Evolutionary conservation across 2,329 filamentous ascomycete species (phyloP).

Genomic region (Thielaviopsis ethacetica): DNA sequence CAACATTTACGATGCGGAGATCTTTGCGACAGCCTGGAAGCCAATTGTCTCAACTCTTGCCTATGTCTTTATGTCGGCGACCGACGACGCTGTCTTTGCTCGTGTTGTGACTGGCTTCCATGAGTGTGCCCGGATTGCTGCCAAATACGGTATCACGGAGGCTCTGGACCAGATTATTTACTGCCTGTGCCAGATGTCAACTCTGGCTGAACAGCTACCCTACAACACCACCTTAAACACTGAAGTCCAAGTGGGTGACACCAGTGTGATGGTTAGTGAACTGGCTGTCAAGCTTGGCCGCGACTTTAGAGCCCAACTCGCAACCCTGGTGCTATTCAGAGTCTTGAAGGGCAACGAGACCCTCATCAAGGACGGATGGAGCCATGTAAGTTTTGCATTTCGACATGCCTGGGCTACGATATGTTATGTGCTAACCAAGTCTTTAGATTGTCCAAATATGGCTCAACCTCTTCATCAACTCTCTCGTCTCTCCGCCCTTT

Average conservation of each 20-base stretch:
- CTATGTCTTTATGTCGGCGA: conserved; percentile 98
- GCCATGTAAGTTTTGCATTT: conserved; percentile 41
- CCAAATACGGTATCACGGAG: conserved; percentile 66
- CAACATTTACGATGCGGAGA: conserved; percentile 91
- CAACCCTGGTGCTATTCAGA: conserved; percentile 87
- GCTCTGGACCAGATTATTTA: conserved; percentile 87
- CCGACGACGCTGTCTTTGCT: conserved; percentile 87
- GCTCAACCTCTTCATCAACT: conserved; percentile 92
- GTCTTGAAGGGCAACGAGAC: conserved; percentile 75
- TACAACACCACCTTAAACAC: conserved; percentile 85
- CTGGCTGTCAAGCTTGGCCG: conserved; percentile 89
- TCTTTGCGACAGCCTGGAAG: conserved; percentile 93
- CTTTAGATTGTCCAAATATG: conserved; percentile 71
- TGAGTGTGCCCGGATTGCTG: conserved; percentile 85
- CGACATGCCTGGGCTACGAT: neutral
- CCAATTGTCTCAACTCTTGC: conserved; percentile 88
- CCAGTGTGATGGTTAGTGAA: conserved; percentile 96
- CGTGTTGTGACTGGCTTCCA: conserved; percentile 89
- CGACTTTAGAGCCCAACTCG: conserved; percentile 84
- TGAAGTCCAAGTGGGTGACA: conserved; percentile 81
- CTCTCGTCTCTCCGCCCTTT: conserved; percentile 71
- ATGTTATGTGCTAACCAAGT: conserved; percentile 21
- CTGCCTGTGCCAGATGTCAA: conserved; percentile 80
- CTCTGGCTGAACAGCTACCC: conserved; percentile 56
- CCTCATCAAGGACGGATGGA: conserved; percentile 62